A percentile compares a stretch with the other conserved stretches of the same genome.
phyloP scores from a whole-genome alignment of 2,329 filamentous ascomycete species.

The Pseudomassariella vexata region DNA sequence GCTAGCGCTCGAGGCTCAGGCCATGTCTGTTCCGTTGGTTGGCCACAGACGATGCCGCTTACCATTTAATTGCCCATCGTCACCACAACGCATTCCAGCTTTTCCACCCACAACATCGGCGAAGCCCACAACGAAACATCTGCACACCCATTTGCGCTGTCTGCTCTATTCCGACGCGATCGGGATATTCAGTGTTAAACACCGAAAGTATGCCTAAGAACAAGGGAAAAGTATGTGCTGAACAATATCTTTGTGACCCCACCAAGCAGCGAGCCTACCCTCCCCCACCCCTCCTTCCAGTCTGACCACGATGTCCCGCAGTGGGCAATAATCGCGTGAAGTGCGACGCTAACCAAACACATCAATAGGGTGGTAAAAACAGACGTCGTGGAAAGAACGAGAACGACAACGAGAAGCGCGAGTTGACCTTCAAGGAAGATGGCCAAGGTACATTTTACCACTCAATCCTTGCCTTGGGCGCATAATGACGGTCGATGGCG shows the following conservation, averaged over 20 bases:
- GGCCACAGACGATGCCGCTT: too few relatives aligned
- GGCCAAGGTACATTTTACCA: constrained; percentile 60
- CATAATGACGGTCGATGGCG: too few relatives aligned
- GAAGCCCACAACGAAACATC: not conserved
- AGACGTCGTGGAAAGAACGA: constrained; percentile 97
- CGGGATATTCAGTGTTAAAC: not conserved
- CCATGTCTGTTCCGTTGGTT: too few relatives aligned
- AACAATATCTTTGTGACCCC: constrained; percentile 3
- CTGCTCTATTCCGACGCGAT: not conserved
- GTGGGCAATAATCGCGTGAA: not conserved
- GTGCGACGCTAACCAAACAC: constrained; percentile 21
- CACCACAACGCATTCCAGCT: constrained; percentile 15
- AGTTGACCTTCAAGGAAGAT: constrained; percentile 98
- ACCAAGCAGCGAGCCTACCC: too few relatives aligned
- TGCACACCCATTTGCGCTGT: too few relatives aligned
- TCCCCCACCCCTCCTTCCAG: constrained; percentile 12
- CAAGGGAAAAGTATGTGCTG: constrained; percentile 86
- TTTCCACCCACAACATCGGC: constrained; percentile 8
- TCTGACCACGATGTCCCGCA: constrained; percentile 8
- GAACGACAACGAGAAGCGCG: constrained; percentile 98
- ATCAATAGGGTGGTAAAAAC: constrained; percentile 87
- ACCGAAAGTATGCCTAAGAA: constrained; percentile 83
- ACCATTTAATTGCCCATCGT: constrained; percentile 20
- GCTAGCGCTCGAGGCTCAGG: too few relatives aligned
- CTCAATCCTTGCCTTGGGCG: too few relatives aligned